phyloP scores from a whole-genome alignment of 2,329 filamentous ascomycete species.

The Phialemonium atrogriseum region DNA sequence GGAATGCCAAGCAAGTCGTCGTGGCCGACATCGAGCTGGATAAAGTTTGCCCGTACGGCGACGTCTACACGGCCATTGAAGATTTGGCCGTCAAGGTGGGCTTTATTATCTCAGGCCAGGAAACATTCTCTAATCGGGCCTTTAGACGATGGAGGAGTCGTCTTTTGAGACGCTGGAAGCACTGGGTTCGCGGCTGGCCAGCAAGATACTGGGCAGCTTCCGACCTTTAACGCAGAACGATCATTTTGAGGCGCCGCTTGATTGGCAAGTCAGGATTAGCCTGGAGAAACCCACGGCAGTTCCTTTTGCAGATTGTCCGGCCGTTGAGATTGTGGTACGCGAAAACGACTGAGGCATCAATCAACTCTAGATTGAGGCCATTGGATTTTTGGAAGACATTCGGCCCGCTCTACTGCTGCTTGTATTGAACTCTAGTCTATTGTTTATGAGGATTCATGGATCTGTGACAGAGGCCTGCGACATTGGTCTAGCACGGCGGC shows the following conservation, averaged over 20 bases:
- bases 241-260: conserved; percentile 26
- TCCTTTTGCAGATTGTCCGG: conserved; percentile 61
- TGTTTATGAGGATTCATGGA: too few relatives aligned
- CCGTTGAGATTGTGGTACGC: conserved; percentile 55
- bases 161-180: conserved; percentile 57
- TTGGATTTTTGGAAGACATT: too few relatives aligned
- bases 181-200: conserved; percentile 40
- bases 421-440: too few relatives aligned
- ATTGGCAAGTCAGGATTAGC: conserved; percentile 48
- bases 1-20: conserved; percentile 57
- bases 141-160: conserved; percentile 44
- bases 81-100: conserved; percentile 52
- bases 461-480: too few relatives aligned
- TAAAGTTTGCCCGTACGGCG: conserved; percentile 30
- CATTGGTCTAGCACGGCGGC: too few relatives aligned
- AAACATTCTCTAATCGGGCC: conserved; percentile 1
- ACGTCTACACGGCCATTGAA: conserved; percentile 51
- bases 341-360: too few relatives aligned
- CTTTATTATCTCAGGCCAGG: conserved; percentile 3
- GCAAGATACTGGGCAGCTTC: conserved; percentile 29
- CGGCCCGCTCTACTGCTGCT: too few relatives aligned
- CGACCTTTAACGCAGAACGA: conserved; percentile 16
- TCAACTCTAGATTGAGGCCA: too few relatives aligned
- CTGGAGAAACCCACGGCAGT: conserved; percentile 70
- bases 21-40: conserved; percentile 57